phyloP scores from a whole-genome alignment of 371 early-diverging fungal genomes.

The Mortierella sp. region DNA sequence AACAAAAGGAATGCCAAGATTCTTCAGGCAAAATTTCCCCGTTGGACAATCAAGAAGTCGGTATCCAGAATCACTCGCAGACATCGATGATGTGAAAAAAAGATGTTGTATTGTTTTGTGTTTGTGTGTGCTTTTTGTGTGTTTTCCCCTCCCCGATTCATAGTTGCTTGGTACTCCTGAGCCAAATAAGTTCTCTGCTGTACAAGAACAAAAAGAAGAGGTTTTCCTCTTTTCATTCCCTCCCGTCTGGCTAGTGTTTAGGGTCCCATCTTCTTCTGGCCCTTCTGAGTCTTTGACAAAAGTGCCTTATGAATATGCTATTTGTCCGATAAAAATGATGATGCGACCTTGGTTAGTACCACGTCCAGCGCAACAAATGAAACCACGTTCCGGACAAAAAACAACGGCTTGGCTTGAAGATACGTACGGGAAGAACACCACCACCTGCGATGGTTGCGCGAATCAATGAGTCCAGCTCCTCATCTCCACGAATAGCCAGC shows the following conservation, averaged over 20 bases:
- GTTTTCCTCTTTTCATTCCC: background rate
- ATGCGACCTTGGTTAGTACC: background rate
- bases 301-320: slow-evolving; percentile 82
- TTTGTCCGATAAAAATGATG: background rate
- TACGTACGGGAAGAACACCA: slow-evolving; percentile 77
- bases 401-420: background rate
- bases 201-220: background rate
- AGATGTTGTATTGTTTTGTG: background rate
- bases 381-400: background rate
- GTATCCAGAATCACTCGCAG: background rate
- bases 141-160: background rate
- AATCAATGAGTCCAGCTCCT: slow-evolving; percentile 90
- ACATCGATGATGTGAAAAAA: background rate
- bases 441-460: slow-evolving; percentile 94
- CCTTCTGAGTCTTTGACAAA: slow-evolving; percentile 71
- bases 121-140: background rate
- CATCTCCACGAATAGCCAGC: slow-evolving; percentile 93
- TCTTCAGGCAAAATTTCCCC: background rate
- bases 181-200: background rate
- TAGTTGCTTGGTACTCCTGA: background rate
- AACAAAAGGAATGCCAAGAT: no score
- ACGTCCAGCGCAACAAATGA: background rate
- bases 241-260: slow-evolving; percentile 8
- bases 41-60: background rate
- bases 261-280: slow-evolving; percentile 62